Percentiles rank a stretch among this genome's conserved stretches.
phyloP scores from a whole-genome alignment of 2,329 filamentous ascomycete species.

The Colletotrichum musae region DNA sequence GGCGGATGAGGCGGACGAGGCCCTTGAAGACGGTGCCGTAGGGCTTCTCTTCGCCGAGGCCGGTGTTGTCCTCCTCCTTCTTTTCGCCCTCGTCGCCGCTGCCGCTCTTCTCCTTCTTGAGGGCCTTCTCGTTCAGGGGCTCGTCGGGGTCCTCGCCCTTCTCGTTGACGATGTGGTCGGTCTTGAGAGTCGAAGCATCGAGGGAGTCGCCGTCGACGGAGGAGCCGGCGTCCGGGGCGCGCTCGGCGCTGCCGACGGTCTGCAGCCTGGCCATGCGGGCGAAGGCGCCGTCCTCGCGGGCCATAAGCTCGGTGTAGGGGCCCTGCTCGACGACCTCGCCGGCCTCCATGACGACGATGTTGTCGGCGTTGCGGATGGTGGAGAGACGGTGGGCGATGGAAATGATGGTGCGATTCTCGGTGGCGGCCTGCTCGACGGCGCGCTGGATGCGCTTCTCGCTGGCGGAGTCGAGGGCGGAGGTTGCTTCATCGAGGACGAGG shows the following conservation, averaged over 20 bases:
- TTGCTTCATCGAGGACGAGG: constrained; percentile 68
- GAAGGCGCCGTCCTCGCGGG: constrained; percentile 54
- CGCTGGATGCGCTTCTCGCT: constrained; percentile 63
- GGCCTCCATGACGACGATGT: constrained; percentile 75
- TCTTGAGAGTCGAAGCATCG: constrained; percentile 39
- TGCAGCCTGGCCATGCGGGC: constrained; percentile 45
- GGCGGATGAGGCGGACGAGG: constrained; percentile 43
- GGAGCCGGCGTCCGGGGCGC: constrained; percentile 34
- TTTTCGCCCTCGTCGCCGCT: constrained; percentile 11
- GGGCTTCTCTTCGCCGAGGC: constrained; percentile 39
- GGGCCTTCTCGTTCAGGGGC: constrained; percentile 9
- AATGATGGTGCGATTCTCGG: constrained; percentile 72
- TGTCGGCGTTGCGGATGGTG: constrained; percentile 75
- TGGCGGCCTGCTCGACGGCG: constrained; percentile 54
- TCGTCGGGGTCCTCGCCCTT: constrained; percentile 23
- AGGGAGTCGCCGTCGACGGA: constrained; percentile 42
- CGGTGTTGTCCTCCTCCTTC: constrained; percentile 27
- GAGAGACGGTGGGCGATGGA: constrained; percentile 75
- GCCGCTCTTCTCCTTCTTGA: constrained; percentile 22
- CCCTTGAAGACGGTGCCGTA: constrained; percentile 42
- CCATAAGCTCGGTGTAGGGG: constrained; percentile 72
- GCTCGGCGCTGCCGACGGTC: constrained; percentile 40
- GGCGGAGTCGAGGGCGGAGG: constrained; percentile 64
- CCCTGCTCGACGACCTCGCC: constrained; percentile 76
- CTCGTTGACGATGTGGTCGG: constrained; percentile 24